Percentiles rank a stretch among this genome's conserved stretches.
Evolutionary conservation across 768 basidiomycete genomes (phyloP).

Genomic region (Collybia sordida): DNA sequence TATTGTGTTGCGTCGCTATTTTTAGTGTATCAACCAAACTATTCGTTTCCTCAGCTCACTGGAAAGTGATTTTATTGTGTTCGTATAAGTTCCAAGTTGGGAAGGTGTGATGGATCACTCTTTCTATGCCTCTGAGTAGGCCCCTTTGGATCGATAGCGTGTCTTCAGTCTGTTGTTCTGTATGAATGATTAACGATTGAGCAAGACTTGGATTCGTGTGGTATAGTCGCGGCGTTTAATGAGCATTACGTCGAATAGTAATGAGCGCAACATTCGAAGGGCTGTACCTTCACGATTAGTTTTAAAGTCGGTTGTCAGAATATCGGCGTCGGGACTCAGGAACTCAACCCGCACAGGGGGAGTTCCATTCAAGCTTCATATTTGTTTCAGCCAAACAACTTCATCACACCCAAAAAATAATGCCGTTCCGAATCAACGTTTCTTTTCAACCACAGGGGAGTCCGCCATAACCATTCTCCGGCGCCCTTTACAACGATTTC

Average conservation of each 20-base stretch:
- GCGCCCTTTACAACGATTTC: constrained; percentile 13
- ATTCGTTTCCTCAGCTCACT: not conserved
- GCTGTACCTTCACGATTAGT: too few relatives aligned
- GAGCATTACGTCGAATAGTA: too few relatives aligned
- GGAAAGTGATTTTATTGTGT: not conserved
- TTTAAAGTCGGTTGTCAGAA: not conserved
- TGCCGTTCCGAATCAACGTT: constrained; percentile 36
- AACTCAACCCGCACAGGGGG: not conserved
- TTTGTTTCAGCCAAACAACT: constrained; percentile 37
- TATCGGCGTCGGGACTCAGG: not conserved
- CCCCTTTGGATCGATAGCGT: too few relatives aligned
- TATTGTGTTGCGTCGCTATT: not conserved
- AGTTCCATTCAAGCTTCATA: not conserved
- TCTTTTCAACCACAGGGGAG: constrained; percentile 28
- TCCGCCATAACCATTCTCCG: constrained; percentile 16
- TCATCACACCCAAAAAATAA: constrained; percentile 47
- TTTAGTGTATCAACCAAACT: too few relatives aligned
- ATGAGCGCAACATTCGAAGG: too few relatives aligned
- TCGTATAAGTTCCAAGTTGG: too few relatives aligned
- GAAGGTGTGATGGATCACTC: too few relatives aligned
- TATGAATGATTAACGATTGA: too few relatives aligned
- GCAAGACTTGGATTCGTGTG: too few relatives aligned
- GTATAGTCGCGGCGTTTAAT: too few relatives aligned
- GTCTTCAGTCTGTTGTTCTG: too few relatives aligned
- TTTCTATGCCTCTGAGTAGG: too few relatives aligned